Evolutionary conservation across 345 rosid genomes (phyloP).

Genomic region (Cardamine occulta): DNA sequence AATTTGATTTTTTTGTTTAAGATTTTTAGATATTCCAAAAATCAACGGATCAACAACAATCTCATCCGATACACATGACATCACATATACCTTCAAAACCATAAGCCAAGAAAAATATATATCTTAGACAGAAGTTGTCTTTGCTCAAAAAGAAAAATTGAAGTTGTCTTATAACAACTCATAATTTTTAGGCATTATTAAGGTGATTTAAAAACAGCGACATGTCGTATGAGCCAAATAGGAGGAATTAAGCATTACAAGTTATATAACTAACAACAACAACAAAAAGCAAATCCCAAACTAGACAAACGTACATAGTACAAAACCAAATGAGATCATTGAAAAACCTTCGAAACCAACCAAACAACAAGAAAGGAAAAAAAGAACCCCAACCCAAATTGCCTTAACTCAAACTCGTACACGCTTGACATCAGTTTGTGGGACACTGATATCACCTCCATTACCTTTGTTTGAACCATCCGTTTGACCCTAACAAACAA

Average conservation of each 20-base stretch:
- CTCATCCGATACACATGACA: too few relatives aligned
- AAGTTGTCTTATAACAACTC: not conserved
- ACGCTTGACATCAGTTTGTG: conserved; percentile 71
- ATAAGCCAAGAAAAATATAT: not conserved
- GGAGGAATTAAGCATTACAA: conserved; percentile 12
- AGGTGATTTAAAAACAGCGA: not conserved
- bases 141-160: not conserved
- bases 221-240: not conserved
- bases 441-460: conserved; percentile 72
- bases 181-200: not conserved
- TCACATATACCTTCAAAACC: not conserved
- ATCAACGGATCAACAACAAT: too few relatives aligned
- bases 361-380: not conserved
- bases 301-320: conserved; percentile 4
- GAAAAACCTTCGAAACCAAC: conserved; percentile 7
- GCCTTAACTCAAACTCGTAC: conserved; percentile 50
- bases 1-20: too few relatives aligned
- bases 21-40: too few relatives aligned
- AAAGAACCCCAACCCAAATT: not conserved
- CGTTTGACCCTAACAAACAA: conserved; percentile 49
- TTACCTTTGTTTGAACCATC: conserved; percentile 49
- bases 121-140: not conserved
- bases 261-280: conserved; percentile 16
- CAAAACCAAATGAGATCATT: conserved; percentile 17
- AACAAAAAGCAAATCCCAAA: conserved; percentile 13